Evolutionary conservation across 352 stramenopile genomes (phyloP), one percentile per base, ranked within the genome.

Genomic region (Peronospora belbahrii): DNA sequence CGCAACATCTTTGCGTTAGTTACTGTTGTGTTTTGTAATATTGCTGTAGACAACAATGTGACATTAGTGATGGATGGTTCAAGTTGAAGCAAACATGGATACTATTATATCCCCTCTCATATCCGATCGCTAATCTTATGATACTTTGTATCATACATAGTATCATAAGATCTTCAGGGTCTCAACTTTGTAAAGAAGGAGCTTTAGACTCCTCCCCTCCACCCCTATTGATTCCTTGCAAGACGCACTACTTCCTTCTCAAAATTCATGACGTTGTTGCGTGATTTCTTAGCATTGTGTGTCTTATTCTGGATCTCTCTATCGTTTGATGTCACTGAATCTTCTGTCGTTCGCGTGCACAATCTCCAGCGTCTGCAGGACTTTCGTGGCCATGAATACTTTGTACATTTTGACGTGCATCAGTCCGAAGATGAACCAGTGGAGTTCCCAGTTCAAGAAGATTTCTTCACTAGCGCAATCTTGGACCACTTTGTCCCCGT

Each of bases 401-500:
- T 81, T 47, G 60, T 90, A 36, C 74, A 77, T 17, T 75, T 73
- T 30, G 61, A 72, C 27, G 47, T 62, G 11, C 52, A 63, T 2
- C 53, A 64, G n/a, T 63, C 42, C 1, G 42, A 51, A 9, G 56
- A 66, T 38, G 55, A 65, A 4, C 8, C 47, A 0, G 57, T 56
- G 9, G 27, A 59, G 32, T 55, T 59, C 24, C 59, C 67, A 1
- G 61, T 86, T 18, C 40, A 69, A 25, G 79, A 88, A 49, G 42
- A 70, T 18, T 87, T 71, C 57, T 87, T 78, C 43, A 53, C 70
- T 0, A 13, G 74, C 30, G 79, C 79, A 8, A 58, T 90, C 14
- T 40, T 88, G 15, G 76, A 90, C 52, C 79, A 90, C 49, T 87
- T 80, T 38, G 67, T 72, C 17, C 74, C 79, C 19, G 60, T 88